Conservation (phyloP, 805 yeast genomes). For the Candida multigemmis region DNA sequence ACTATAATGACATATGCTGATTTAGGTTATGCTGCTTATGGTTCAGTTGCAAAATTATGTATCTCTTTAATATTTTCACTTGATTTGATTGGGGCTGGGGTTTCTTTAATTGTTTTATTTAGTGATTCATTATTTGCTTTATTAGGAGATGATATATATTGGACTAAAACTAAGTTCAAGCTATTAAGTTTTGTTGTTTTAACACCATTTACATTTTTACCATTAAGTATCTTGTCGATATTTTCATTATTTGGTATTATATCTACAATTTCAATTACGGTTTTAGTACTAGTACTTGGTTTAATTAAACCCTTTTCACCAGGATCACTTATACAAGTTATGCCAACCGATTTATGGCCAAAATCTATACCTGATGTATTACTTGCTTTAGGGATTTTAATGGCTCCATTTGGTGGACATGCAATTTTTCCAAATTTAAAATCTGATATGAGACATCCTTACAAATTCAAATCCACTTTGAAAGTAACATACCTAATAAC, state of each 20-base stretch:
- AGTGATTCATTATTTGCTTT: constrained; percentile 78
- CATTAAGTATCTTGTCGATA: constrained; percentile 63
- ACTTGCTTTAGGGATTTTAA: constrained; percentile 53
- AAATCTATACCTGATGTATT: constrained; percentile 38
- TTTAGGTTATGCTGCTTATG: constrained; percentile 79
- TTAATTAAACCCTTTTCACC: constrained; percentile 51
- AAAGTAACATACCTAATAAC: constrained; percentile 53
- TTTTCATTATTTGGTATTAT: constrained; percentile 9
- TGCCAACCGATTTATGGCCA: constrained; percentile 66
- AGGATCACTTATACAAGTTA: constrained; percentile 61
- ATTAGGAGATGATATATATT: constrained; percentile 25
- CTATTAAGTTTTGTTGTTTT: constrained; percentile 57
- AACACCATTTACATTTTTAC: constrained; percentile 77
- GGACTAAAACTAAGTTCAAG: constrained; percentile 48
- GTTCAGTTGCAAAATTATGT: constrained; percentile 61
- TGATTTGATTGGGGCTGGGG: constrained; percentile 76
- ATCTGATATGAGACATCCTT: constrained; percentile 68
- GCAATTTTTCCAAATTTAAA: constrained; percentile 74
- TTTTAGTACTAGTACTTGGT: constrained; percentile 55
- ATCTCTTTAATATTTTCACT: constrained; percentile 68
- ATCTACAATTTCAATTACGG: constrained; percentile 42
- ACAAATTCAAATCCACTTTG: constrained; percentile 45
- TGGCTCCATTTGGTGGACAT: constrained; percentile 83
- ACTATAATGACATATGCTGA: constrained; percentile 84
- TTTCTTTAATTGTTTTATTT: constrained; percentile 70